Evolutionary conservation across 1,139 yeast genomes (phyloP), one percentile per base, ranked within the genome.

Genomic region (Magnusiomyces suaveolens): DNA sequence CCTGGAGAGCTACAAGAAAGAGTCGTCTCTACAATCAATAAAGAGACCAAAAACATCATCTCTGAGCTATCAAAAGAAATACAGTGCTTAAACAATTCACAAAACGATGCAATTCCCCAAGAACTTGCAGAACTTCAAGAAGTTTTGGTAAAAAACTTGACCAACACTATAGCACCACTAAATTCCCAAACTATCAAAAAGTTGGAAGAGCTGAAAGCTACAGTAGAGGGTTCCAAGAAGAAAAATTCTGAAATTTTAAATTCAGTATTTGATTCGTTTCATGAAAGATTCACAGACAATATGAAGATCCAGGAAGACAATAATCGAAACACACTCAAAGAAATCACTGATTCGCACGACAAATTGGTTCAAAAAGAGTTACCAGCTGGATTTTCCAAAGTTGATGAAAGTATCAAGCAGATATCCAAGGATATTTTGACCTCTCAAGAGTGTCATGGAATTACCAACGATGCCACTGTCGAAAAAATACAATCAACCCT

Each of bases 21-120:
- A 20, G 46, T 56, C 8, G 20, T 51, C 8, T 29, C 23, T 2
- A 29, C 51, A 2, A 52, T 56, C 16, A 33, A 52, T 12, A 49
- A 52, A 20, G 56, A 52, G 33, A 25, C 52, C 14, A 46, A 24
- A 12, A 46, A 43, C 3, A 43, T 49, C 3, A 44, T 54, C 14
- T 51, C 48, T 3, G 56, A 56, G n/a, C 33, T 56, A 14, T 43
- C 48, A 14, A 56, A 43, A 23, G 10, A 53, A 1, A 32, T 56
- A n/a, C 51, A 53, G 36, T 29, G 41, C 18, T 36, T 50, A 2
- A 43, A 51, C 14, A 56, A 56, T 16, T 43, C 24, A 38, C 43
- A 38, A 16, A 24, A 18, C 36, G 38, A 36, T 21, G 26, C 16
- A 14, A 48, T 48, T n/a, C 51, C 51, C 16, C 16, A 3, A 26